Evolutionary conservation across 192 early-diverging fungal species (phyloP), one percentile per base, ranked within the genome.

Genomic region (Backusella westeae): DNA sequence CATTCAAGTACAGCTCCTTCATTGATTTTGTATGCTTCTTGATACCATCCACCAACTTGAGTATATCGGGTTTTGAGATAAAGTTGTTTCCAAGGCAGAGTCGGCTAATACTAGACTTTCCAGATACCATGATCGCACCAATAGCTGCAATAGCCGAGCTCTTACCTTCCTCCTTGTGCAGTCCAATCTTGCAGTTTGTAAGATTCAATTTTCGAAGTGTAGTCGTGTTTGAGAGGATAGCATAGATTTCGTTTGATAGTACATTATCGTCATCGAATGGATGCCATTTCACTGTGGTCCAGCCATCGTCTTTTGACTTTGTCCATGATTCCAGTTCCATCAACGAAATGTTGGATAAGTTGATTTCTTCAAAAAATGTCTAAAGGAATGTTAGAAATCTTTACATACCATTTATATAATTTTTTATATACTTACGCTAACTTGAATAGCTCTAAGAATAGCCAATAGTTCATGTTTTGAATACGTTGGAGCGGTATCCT

Each of bases 391-490:
- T 44, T 14, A 49, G 46, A 49, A n/a, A 49, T 44, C 3, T 17
- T 15, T 44, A 0, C 15, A 17, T 44, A 17, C 3, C 14, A 44
- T 39, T 44, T n/a, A 49, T 19, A 49, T 19, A n/a, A n/a, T 17
- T 32, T 32, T 4, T 1, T 34, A 10, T 67, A 53, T 10, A 29
- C 80, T 78, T 78, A 82, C 81, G 34, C 74, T 75, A 42, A 73
- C 53, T 59, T 67, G 68, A 3, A 82, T 32, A 26, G 81, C 35
- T 52, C 77, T 69, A 49, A 75, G 66, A 32, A 82, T 72, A 12
- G 81, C 81, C 36, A 82, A 63, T 19, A 82, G 52, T 67, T 82
- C 81, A 68, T 72, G 75, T 34, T 68, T 75, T 34, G 36, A 69
- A 39, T 82, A 82, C 10, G 2, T 1, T 7, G 34, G 26, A 2